Percentiles rank a stretch among this genome's conserved stretches.
phyloP scores from a whole-genome alignment of 176 grass and related monocot genomes.

The bread wheat (Triticum aestivum) region DNA sequence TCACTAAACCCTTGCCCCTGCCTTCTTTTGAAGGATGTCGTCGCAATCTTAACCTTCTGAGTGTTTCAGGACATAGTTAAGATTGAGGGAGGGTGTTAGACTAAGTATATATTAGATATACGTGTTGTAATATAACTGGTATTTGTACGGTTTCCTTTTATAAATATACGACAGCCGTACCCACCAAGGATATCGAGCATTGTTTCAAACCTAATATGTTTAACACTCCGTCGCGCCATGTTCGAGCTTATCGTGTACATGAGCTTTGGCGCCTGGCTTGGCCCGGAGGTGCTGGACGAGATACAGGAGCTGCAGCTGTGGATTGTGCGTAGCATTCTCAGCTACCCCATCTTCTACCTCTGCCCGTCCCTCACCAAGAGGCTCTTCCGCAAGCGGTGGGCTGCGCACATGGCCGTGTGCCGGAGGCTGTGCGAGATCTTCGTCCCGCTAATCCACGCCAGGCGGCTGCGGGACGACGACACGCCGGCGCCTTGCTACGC shows the following conservation, averaged over 20 bases:
- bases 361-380: conserved; percentile 51
- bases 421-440: conserved; percentile 38
- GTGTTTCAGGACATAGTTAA: no score
- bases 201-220: no score
- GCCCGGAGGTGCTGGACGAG: conserved; percentile 26
- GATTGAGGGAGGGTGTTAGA: no score
- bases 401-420: not conserved
- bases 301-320: conserved; percentile 22
- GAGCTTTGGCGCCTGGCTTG: conserved; percentile 48
- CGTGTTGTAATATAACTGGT: no score
- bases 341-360: conserved; percentile 47
- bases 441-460: conserved; percentile 29
- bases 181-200: no score
- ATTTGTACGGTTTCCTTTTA: no score
- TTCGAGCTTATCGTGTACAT: conserved; percentile 51
- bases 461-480: not conserved
- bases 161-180: no score
- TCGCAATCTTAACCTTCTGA: no score
- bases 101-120: no score
- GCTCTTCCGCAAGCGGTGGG: conserved; percentile 42
- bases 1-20: no score
- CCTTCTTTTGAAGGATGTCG: no score
- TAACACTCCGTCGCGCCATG: conserved; percentile 36
- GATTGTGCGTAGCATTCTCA: not conserved
- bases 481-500: conserved; percentile 32